Percentiles rank a stretch among this genome's conserved stretches.
These are phyloP conservation scores for Metschnikowia borealis DNA, from an alignment of 805 yeast genomes.

Conservation along the genomic window DNA sequence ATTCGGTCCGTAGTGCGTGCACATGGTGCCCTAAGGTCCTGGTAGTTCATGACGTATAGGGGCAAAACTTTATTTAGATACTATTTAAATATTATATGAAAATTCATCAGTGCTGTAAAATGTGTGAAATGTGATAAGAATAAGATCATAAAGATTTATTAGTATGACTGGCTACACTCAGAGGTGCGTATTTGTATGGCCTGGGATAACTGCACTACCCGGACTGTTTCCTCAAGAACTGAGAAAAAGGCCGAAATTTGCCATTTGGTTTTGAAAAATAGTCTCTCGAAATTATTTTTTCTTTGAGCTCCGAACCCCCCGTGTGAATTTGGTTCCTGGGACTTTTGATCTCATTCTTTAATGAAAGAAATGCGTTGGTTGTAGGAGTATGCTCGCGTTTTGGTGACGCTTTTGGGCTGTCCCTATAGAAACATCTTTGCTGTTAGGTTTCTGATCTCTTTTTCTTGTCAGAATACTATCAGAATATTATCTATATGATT, in stretches of 20 bases:
- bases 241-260: conserved; percentile 28
- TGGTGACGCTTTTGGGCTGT: background rate
- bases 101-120: too few relatives aligned
- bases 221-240: conserved; percentile 33
- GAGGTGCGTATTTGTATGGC: conserved; percentile 33
- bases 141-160: too few relatives aligned
- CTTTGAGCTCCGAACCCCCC: conserved; percentile 17
- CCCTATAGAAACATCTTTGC: background rate
- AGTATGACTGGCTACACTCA: background rate
- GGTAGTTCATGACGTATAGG: too few relatives aligned
- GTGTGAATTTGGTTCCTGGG: conserved; percentile 19
- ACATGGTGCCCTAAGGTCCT: too few relatives aligned
- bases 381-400: background rate
- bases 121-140: too few relatives aligned
- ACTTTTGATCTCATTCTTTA: conserved; percentile 7
- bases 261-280: conserved; percentile 19
- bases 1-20: too few relatives aligned
- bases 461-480: conserved; percentile 21
- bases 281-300: conserved; percentile 22
- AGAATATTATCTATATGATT: too few relatives aligned
- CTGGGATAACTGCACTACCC: conserved; percentile 32
- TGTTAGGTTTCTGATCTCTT: conserved; percentile 17
- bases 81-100: too few relatives aligned
- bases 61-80: too few relatives aligned
- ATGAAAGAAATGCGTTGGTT: background rate